Evolutionary conservation across 306 rosid genomes (phyloP).

Genomic region (Betula pendula): DNA sequence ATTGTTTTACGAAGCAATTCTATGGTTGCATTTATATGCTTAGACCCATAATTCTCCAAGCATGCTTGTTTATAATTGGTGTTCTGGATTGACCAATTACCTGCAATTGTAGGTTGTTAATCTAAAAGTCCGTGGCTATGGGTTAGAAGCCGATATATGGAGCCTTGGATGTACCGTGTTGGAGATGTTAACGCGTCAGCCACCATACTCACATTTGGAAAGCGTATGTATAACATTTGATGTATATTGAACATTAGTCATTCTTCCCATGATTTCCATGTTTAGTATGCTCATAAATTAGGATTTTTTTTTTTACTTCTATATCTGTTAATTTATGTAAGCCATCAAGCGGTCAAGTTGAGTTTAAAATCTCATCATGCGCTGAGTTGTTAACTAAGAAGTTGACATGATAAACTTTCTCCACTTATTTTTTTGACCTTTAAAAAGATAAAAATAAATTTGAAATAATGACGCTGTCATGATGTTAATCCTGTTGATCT

Average conservation of each 20-base stretch:
- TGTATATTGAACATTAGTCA: slow-evolving; percentile 3
- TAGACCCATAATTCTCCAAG: not conserved
- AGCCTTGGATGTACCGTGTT: slow-evolving; percentile 57
- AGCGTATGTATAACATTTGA: slow-evolving; percentile 41
- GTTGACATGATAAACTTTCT: not conserved
- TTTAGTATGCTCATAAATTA: not conserved
- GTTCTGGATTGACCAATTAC: slow-evolving; percentile 13
- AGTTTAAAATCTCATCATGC: not conserved
- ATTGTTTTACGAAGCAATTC: not conserved
- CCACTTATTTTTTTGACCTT: not conserved
- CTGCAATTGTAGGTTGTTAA: slow-evolving; percentile 46
- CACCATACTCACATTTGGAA: slow-evolving; percentile 57
- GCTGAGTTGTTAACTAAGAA: not conserved
- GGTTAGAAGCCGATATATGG: slow-evolving; percentile 55
- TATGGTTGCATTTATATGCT: not conserved
- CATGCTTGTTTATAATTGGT: not conserved
- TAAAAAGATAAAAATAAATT: not conserved
- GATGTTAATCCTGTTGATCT: not conserved
- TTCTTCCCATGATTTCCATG: slow-evolving; percentile 15
- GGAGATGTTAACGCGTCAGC: slow-evolving; percentile 49
- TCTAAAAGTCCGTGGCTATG: slow-evolving; percentile 39
- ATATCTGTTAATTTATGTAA: not conserved
- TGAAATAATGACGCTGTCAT: not conserved
- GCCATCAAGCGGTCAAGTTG: not conserved
- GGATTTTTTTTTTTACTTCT: not conserved